Percentiles rank a stretch among this genome's conserved stretches.
phyloP scores from a whole-genome alignment of 164 flowering plant species.

The Houttuynia cordata region DNA sequence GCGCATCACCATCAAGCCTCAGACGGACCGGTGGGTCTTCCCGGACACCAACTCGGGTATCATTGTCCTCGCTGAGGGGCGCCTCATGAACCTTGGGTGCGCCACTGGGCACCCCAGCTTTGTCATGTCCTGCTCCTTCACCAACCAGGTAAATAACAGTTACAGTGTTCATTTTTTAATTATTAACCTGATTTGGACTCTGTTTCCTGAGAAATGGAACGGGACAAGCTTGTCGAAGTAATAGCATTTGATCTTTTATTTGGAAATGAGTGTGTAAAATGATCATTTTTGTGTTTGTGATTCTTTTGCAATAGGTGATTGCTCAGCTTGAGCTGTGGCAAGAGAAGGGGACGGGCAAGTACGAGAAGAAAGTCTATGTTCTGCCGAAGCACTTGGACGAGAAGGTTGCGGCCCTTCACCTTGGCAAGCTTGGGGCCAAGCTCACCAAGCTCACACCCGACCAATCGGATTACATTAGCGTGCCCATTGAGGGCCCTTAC shows the following conservation, averaged over 20 bases:
- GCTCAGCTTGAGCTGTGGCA: conserved; percentile 21
- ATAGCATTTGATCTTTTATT: background rate
- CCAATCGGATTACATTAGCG: conserved; percentile 15
- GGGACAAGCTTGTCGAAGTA: too few relatives aligned
- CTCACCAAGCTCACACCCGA: conserved; percentile 16
- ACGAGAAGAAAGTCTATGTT: conserved; percentile 20
- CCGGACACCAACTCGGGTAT: conserved; percentile 12
- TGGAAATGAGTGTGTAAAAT: background rate
- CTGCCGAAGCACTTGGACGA: conserved; percentile 19
- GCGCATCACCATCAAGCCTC: conserved; percentile 19
- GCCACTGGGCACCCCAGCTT: conserved; percentile 24
- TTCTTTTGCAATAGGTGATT: conserved; percentile 9
- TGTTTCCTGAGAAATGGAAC: too few relatives aligned
- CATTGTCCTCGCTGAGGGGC: conserved; percentile 20
- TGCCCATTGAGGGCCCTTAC: conserved; percentile 16
- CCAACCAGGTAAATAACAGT: conserved; percentile 12
- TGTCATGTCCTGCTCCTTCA: conserved; percentile 24
- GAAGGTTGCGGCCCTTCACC: conserved; percentile 18
- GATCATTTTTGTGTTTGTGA: background rate
- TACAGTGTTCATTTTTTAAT: too few relatives aligned
- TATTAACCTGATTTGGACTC: too few relatives aligned
- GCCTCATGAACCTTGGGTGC: conserved; percentile 19
- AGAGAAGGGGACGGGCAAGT: conserved; percentile 14
- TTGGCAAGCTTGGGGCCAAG: conserved; percentile 17
- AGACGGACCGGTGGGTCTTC: conserved; percentile 21